phyloP scores from a whole-genome alignment of 192 early-diverging fungal genomes.

The Polychytrium aggregatum region DNA sequence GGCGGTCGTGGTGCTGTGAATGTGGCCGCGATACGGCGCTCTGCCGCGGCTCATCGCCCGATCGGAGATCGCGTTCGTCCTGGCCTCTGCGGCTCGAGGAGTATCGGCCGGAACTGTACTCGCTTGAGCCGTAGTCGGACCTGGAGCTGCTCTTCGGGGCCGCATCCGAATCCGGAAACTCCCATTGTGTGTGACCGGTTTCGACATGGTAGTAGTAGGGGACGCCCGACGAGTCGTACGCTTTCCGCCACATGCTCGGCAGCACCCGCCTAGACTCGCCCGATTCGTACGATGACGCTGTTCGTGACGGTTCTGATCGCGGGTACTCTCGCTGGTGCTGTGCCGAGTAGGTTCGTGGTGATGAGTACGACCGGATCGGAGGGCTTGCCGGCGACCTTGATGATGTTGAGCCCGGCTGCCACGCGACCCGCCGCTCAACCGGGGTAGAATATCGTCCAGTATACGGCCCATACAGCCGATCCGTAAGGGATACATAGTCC shows the following conservation, averaged over 20 bases:
- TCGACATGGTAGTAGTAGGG: conserved; percentile 20
- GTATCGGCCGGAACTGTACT: neutral
- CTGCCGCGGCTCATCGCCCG: conserved; percentile 3
- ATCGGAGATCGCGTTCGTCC: neutral
- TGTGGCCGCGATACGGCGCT: neutral
- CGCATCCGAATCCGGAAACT: conserved; percentile 4
- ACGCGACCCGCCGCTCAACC: no score
- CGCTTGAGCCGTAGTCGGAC: neutral
- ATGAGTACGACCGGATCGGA: conserved; percentile 22
- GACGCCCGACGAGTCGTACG: neutral
- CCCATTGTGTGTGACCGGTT: conserved; percentile 16
- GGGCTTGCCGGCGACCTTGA: no score
- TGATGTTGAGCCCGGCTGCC: no score
- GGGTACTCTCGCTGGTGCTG: neutral
- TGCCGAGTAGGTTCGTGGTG: conserved; percentile 20
- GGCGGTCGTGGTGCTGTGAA: conserved; percentile 2
- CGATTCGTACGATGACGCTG: neutral
- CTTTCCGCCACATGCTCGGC: neutral
- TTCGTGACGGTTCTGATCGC: neutral
- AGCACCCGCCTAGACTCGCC: neutral
- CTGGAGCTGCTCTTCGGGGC: conserved; percentile 5
- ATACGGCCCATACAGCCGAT: no score
- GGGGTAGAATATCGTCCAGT: no score
- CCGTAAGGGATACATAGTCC: no score
- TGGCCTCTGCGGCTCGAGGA: neutral